Evolutionary conservation across 2,329 filamentous ascomycete species (phyloP).

Genomic region (Fusarium protoensiforme): DNA sequence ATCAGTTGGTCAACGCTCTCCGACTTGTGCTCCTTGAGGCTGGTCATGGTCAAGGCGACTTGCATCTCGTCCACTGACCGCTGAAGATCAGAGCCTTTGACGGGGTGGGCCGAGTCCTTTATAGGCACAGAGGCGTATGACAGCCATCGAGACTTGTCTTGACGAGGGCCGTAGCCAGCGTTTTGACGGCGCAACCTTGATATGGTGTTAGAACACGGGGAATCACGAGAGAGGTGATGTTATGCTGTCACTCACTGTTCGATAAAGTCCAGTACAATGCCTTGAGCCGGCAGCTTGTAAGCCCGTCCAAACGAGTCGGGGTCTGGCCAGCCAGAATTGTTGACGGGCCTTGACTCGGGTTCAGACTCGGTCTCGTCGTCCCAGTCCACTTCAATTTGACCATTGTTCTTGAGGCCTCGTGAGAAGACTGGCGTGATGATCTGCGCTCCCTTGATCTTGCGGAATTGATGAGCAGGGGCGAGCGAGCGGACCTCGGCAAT

Average conservation of each 20-base stretch:
- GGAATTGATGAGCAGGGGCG: slow-evolving; percentile 70
- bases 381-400: slow-evolving; percentile 75
- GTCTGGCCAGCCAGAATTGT: slow-evolving; percentile 67
- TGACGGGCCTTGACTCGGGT: slow-evolving; percentile 51
- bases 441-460: slow-evolving; percentile 67
- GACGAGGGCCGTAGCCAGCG: slow-evolving; percentile 50
- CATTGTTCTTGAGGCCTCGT: slow-evolving; percentile 77
- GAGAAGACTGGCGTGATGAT: slow-evolving; percentile 63
- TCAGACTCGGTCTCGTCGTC: slow-evolving; percentile 64
- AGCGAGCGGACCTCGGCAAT: slow-evolving; percentile 69
- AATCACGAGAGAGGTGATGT: neutral
- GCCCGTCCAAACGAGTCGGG: slow-evolving; percentile 71
- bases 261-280: slow-evolving; percentile 79
- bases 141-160: slow-evolving; percentile 46
- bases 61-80: slow-evolving; percentile 72
- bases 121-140: slow-evolving; percentile 41
- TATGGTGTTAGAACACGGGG: slow-evolving; percentile 19
- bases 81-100: slow-evolving; percentile 51
- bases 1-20: slow-evolving; percentile 65
- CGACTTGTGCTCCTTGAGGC: slow-evolving; percentile 63
- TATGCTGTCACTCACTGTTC: slow-evolving; percentile 59
- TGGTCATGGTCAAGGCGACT: slow-evolving; percentile 71
- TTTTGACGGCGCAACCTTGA: slow-evolving; percentile 51
- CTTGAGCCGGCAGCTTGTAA: slow-evolving; percentile 71
- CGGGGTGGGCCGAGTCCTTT: slow-evolving; percentile 30